Percentiles rank a stretch among this genome's conserved stretches.
Conservation (phyloP, 257 asterid species). For the Ehretia macrophylla region DNA sequence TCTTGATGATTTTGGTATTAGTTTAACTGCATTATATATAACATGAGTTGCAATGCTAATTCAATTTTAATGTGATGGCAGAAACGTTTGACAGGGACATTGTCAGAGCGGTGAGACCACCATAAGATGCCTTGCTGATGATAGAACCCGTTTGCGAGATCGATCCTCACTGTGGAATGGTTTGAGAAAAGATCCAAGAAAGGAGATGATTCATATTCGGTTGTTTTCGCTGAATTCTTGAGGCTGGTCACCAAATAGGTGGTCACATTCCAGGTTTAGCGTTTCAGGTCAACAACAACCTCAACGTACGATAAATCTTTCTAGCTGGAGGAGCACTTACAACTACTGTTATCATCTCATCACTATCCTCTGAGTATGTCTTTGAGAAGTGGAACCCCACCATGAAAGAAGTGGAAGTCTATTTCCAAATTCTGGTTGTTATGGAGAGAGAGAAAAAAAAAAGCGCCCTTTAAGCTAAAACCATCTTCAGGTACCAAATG, state of each 20-base stretch:
- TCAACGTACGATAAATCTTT: constrained; percentile 7
- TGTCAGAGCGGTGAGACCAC: constrained; percentile 18
- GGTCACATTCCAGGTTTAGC: constrained; percentile 16
- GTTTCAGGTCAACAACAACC: constrained; percentile 12
- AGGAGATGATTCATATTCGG: constrained; percentile 12
- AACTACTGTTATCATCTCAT: constrained; percentile 17
- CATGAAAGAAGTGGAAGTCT: constrained; percentile 33
- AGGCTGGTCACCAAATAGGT: constrained; percentile 16
- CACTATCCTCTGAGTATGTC: constrained; percentile 15
- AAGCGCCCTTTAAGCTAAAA: constrained; percentile 20
- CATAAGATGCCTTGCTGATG: constrained; percentile 24
- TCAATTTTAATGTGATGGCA: constrained; percentile 22
- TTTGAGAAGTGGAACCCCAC: constrained; percentile 32
- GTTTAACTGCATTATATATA: constrained; percentile 1
- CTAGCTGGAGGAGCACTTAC: constrained; percentile 26
- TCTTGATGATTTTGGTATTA: neutral
- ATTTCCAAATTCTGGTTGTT: constrained; percentile 31
- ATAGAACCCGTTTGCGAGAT: constrained; percentile 3
- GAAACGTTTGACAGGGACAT: constrained; percentile 36
- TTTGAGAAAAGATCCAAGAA: constrained; percentile 17
- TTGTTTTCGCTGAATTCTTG: constrained; percentile 3
- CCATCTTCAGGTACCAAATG: too few relatives aligned
- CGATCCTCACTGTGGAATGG: constrained; percentile 8
- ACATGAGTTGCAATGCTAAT: constrained; percentile 9
- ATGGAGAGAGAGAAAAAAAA: constrained; percentile 26